These are phyloP conservation scores for Adansonia madagascariensis DNA, from an alignment of 441 rosid species.

Conservation along the genomic window DNA sequence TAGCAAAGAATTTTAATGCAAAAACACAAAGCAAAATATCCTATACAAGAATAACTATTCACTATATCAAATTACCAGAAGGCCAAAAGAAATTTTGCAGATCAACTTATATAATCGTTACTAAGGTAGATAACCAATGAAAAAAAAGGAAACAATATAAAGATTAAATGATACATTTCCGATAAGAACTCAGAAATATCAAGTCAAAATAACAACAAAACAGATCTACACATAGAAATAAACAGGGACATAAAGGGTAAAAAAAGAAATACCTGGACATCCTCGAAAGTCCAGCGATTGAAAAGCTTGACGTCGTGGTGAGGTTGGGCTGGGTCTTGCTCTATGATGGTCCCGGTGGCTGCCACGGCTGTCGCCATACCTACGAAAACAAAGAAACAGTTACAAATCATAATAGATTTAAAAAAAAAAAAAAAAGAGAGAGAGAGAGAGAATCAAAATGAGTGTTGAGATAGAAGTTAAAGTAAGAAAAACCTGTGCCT, in stretches of 20 bases:
- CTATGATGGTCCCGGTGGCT: background rate
- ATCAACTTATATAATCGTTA: background rate
- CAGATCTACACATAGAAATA: background rate
- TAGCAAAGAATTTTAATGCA: background rate
- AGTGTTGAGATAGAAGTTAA: background rate
- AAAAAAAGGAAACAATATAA: background rate
- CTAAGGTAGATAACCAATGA: background rate
- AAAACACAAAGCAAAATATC: background rate
- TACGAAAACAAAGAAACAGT: constrained; percentile 9
- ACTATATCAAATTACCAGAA: background rate
- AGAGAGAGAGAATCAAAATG: background rate
- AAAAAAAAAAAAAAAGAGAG: background rate
- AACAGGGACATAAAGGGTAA: background rate
- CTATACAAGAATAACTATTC: background rate
- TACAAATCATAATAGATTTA: background rate
- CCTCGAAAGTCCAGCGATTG: constrained; percentile 65
- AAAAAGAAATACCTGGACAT: constrained; percentile 41
- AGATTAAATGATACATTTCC: background rate
- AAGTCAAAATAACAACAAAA: background rate
- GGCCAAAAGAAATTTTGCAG: background rate
- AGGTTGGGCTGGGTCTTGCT: constrained; percentile 35
- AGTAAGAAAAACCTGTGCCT: background rate
- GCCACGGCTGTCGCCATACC: constrained; percentile 45
- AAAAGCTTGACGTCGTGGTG: constrained; percentile 57
- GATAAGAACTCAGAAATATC: background rate